Percentiles rank a stretch among this genome's conserved stretches.
phyloP scores from a whole-genome alignment of 805 yeast species.

The Wickerhamomyces mucosus region DNA sequence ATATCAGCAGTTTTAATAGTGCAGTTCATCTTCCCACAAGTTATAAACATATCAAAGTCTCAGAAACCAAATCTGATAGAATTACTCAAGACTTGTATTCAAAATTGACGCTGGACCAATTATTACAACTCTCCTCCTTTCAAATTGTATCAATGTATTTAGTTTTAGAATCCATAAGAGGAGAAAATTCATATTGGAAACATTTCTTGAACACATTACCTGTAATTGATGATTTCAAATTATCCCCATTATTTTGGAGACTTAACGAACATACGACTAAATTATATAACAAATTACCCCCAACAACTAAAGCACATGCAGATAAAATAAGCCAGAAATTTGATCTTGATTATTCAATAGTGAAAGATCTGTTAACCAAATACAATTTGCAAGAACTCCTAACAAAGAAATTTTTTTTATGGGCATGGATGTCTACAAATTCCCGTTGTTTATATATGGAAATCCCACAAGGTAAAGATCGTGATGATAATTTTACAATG shows the following conservation, averaged over 20 bases:
- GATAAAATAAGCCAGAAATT: conserved; percentile 34
- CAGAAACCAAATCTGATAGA: conserved; percentile 13
- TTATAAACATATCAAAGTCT: conserved; percentile 7
- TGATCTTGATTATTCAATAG: conserved; percentile 32
- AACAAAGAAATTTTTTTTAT: conserved; percentile 27
- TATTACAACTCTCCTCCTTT: conserved; percentile 42
- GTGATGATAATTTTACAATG: conserved; percentile 68
- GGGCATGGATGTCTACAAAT: conserved; percentile 84
- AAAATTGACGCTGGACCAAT: conserved; percentile 16
- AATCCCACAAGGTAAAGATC: conserved; percentile 41
- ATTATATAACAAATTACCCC: conserved; percentile 34
- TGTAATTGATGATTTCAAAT: conserved; percentile 34
- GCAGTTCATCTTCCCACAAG: conserved; percentile 4
- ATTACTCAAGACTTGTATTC: conserved; percentile 9
- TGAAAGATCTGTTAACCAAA: conserved; percentile 17
- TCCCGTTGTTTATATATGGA: conserved; percentile 84
- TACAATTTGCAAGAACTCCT: neutral
- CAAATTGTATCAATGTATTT: conserved; percentile 48
- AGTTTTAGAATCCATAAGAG: conserved; percentile 33
- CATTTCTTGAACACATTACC: conserved; percentile 68
- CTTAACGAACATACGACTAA: conserved; percentile 18
- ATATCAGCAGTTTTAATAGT: conserved; percentile 20
- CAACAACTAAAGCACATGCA: conserved; percentile 30
- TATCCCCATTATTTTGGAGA: conserved; percentile 61
- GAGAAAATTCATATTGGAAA: conserved; percentile 44